Evolutionary conservation across 2,329 filamentous ascomycete species (phyloP).

Genomic region (Fusarium coffeatum): DNA sequence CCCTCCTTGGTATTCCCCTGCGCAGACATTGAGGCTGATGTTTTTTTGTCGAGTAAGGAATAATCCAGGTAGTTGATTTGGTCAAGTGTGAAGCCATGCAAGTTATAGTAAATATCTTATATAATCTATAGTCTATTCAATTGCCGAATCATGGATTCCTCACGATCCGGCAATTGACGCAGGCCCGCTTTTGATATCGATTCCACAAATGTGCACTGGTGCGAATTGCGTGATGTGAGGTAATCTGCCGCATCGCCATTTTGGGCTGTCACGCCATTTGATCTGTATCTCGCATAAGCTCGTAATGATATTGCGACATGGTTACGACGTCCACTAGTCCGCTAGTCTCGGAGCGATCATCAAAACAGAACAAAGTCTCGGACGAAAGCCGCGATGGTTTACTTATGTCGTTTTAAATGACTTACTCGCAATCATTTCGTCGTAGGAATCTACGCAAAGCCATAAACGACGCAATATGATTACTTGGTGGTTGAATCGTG

Average conservation of each 20-base stretch:
- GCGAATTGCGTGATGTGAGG: not conserved
- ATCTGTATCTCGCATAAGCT: not conserved
- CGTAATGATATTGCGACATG: not conserved
- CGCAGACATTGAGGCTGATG: not conserved
- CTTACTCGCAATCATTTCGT: not conserved
- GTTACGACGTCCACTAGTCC: not conserved
- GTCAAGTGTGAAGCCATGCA: not conserved
- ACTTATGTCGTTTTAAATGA: not conserved
- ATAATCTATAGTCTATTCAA: not conserved
- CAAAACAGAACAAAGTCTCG: not conserved
- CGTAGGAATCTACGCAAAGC: rapidly evolving
- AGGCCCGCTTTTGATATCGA: not conserved
- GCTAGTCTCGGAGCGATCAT: not conserved
- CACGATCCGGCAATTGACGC: not conserved
- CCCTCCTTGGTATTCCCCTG: not conserved
- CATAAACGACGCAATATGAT: not conserved
- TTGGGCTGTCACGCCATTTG: not conserved
- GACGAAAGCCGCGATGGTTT: not conserved
- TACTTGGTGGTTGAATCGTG: not conserved
- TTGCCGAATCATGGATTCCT: not conserved
- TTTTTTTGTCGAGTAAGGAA: not conserved
- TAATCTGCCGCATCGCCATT: not conserved
- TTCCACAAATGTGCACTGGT: not conserved
- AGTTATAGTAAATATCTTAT: not conserved
- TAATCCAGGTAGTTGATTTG: not conserved